Evolutionary conservation across 192 early-diverging fungal genomes (phyloP), one percentile per base, ranked within the genome.

Genomic region (Coemansia sp.): DNA sequence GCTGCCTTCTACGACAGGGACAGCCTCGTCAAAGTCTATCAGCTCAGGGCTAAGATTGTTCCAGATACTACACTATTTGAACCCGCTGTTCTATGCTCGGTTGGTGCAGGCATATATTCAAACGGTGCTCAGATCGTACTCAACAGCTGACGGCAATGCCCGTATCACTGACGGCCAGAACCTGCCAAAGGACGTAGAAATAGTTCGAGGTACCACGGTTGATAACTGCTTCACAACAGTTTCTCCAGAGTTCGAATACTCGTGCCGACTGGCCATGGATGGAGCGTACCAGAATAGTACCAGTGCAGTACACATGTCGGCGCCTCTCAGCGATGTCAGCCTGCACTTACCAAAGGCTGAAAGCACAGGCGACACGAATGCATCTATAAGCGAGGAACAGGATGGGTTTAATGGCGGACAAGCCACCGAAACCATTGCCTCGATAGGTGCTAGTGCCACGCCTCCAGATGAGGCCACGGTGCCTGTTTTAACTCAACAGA

Each of bases 51-150:
- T 76, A 27, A 75, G 61, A 62, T 42, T 84, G 3, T 43, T 67
- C 7, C 57, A 69, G 54, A 55, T 84, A 2, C 49, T 84, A 40
- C 76, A 76, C 24, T 84, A 76, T 24, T 47, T 84, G 12, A 84
- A 84, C 34, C 82, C 82, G n/a, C 61, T 84, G 36, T 74, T 79
- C 36, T 84, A 84, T 20, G 82, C 77, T 18, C 77, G 82, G 20
- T 24, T 84, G 44, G 77, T 71, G 0, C 82, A 84, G 49, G 68
- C 73, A 15, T 69, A 78, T 40, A 68, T 83, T 27, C 47, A 71
- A 57, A 70, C 77, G 4, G 74, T 79, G 10, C 68, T 84, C 34
- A 63, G 69, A 34, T 74, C 71, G 4, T 65, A 77, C 22, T 40
- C 54, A 18, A 22, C 44, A 1, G 47, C 47, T 24, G 40, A 38